Base-by-base conservation (phyloP, 495 filamentous ascomycete species). In the Echria macrotheca region DNA sequence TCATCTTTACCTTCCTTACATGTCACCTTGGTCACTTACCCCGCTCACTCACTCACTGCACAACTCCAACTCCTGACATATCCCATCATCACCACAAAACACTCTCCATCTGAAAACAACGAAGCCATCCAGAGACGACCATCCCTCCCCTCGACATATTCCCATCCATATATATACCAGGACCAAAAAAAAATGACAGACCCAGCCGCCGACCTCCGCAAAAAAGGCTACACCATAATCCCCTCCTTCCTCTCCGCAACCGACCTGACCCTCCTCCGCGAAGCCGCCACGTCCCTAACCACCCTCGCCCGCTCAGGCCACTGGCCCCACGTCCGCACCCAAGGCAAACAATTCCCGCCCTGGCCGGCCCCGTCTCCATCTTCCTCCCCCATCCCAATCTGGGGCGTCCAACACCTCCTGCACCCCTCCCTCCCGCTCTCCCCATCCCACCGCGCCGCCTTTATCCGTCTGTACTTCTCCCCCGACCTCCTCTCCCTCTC, bases 271-370 rank as follows among this genome's bases (percentile, higher is more conserved):
- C 1, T 25, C 31, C 82, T 87, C 55, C 81, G 78, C 61, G 44
- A 57, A 52, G 78, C 79, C 36, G 75, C 78, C 35, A 48, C 60
- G n/a, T 55, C 69, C 52, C 71, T 78, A 17, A 81, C 79, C 32
- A 56, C 65, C 12, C 69, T 75, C 44, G 81, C 85, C 29, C 76
- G 80, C 51, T 44, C 69, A 6, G 86, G 85, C 23, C 29, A 67
- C 40, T 93, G 87, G 87, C 85, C 84, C 11, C 75, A 85, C 70
- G 78, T 93, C 65, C 83, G 87, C 58, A 89, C 85, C 3, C 79
- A 90, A 15, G 85, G 84, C 42, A 90, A 90, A 59, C 87, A 91
- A 64, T 93, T 93, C 72, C 87, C 87, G 1, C 87, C 87, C 6
- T 91, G 87, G 86, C 73, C 77, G 19, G 67, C 69, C 31, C 57